Conservation (phyloP, 768 basidiomycete species). For the Leucocoprinus birnbaumii region DNA sequence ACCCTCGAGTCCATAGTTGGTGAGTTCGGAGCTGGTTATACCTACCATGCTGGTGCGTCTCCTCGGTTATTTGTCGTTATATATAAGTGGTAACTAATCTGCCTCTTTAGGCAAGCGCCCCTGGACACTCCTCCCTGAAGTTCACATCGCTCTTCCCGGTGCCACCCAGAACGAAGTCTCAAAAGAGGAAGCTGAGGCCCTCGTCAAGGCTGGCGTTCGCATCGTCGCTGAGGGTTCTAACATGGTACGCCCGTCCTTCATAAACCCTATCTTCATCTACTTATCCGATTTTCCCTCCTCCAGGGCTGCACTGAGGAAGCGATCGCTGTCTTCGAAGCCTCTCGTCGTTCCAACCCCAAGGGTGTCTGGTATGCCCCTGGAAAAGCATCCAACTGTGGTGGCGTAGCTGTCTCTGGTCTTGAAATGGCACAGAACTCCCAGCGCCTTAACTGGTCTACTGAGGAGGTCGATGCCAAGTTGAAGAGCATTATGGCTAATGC, state of each 20-base stretch:
- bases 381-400: constrained; percentile 67
- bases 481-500: constrained; percentile 69
- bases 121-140: constrained; percentile 61
- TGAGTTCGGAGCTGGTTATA: constrained; percentile 33
- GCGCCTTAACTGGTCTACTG: constrained; percentile 56
- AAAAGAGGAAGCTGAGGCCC: constrained; percentile 64
- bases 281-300: background rate
- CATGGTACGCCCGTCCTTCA: constrained; percentile 37
- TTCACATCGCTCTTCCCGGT: constrained; percentile 68
- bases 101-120: constrained; percentile 57
- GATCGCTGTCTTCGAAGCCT: constrained; percentile 66
- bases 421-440: constrained; percentile 82
- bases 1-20: constrained; percentile 34
- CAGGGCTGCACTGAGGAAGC: constrained; percentile 70
- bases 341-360: constrained; percentile 45
- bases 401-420: constrained; percentile 75
- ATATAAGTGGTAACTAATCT: no score
- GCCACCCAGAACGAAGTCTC: constrained; percentile 74
- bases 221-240: constrained; percentile 78
- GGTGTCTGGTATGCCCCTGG: constrained; percentile 74
- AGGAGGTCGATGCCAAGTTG: constrained; percentile 66
- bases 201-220: constrained; percentile 64
- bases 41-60: constrained; percentile 42
- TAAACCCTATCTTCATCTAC: background rate
- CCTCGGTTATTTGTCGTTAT: no score